phyloP scores from a whole-genome alignment of 345 rosid species.

The Orychophragmus violaceus region DNA sequence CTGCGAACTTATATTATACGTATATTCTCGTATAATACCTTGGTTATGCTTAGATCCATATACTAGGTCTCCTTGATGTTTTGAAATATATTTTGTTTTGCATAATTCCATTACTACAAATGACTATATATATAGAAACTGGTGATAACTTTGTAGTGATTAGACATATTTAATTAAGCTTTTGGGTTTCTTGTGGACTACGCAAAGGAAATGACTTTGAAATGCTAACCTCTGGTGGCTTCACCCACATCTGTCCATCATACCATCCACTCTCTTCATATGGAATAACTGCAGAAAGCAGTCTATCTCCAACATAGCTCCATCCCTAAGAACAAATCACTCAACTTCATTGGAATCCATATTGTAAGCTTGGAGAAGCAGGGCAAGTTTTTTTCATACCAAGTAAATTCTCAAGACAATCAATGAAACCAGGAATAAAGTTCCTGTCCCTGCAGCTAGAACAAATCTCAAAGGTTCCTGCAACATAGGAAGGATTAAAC shows the following conservation, averaged over 20 bases:
- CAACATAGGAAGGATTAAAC: too few species aligned
- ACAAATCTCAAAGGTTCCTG: slow-evolving; percentile 86
- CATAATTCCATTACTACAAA: not conserved
- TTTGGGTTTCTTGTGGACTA: not conserved
- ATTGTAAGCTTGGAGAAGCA: not conserved
- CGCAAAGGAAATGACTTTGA: too few species aligned
- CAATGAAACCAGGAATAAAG: slow-evolving; percentile 73
- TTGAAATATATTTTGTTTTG: not conserved
- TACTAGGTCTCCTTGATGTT: not conserved
- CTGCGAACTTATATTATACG: too few species aligned
- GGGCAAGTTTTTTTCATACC: slow-evolving; percentile 28
- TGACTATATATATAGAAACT: not conserved
- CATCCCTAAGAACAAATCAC: slow-evolving; percentile 53
- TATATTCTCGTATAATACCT: too few species aligned
- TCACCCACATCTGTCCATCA: slow-evolving; percentile 98
- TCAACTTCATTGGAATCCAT: not conserved
- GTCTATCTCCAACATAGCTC: slow-evolving; percentile 95
- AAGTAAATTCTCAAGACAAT: slow-evolving; percentile 80
- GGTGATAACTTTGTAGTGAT: not conserved
- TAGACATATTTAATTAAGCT: not conserved
- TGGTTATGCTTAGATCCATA: not conserved
- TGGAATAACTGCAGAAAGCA: slow-evolving; percentile 87
- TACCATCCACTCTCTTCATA: slow-evolving; percentile 99
- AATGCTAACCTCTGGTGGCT: slow-evolving; percentile 78
- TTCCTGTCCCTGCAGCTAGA: slow-evolving; percentile 93